phyloP scores from a whole-genome alignment of 129 eudicot genomes.

The Flaveria bidentis region DNA sequence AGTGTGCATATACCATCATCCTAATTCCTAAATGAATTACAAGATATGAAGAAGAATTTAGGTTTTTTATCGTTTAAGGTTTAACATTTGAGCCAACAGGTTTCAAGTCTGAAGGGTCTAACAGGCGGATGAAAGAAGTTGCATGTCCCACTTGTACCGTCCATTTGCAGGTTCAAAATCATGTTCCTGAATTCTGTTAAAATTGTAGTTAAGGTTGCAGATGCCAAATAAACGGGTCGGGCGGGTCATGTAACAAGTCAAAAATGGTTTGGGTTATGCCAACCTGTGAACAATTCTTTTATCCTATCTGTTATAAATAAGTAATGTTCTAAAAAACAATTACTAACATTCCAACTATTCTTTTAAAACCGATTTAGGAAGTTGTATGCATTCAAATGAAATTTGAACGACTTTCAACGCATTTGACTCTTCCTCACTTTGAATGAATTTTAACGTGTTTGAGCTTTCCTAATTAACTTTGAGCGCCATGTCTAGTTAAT shows the following conservation, averaged over 20 bases:
- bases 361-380: not conserved
- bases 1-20: not conserved
- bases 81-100: slow-evolving; percentile 37
- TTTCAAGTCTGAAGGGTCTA: slow-evolving; percentile 58
- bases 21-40: not conserved
- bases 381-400: not conserved
- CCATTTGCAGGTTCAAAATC: slow-evolving; percentile 70
- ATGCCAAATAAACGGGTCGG: slow-evolving; percentile 10
- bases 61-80: not conserved
- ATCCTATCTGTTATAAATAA: not conserved
- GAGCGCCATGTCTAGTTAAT: not conserved
- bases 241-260: not conserved
- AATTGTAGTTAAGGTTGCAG: slow-evolving; percentile 46
- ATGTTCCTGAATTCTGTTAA: not conserved
- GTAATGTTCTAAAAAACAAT: not conserved
- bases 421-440: not conserved
- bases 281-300: not conserved
- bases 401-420: not conserved
- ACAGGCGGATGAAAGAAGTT: slow-evolving; percentile 88
- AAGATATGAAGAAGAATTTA: not conserved
- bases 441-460: too few relatives aligned
- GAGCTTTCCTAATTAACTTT: too few relatives aligned
- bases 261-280: slow-evolving; percentile 33
- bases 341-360: too few relatives aligned
- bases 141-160: slow-evolving; percentile 97